Evolutionary conservation across 2,329 filamentous ascomycete species (phyloP).

Genomic region (Penicillium sumatraense): DNA sequence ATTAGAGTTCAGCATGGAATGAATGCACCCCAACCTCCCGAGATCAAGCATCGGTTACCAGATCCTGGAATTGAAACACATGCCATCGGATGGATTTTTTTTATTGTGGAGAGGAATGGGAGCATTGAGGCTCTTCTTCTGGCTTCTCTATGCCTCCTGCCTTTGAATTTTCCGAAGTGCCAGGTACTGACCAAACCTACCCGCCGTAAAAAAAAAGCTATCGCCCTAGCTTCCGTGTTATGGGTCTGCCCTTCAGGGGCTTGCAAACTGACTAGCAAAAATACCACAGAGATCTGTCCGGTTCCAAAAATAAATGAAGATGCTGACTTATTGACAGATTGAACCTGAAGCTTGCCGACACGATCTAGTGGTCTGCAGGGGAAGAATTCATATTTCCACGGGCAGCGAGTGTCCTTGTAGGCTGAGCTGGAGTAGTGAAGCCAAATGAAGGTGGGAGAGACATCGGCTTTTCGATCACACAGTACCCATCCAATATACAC

Average conservation of each 20-base stretch:
- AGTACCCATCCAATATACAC: background rate
- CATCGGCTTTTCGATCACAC: background rate
- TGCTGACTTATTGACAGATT: background rate
- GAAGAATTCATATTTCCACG: background rate
- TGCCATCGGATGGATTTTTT: background rate
- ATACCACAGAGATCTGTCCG: background rate
- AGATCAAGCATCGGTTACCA: background rate
- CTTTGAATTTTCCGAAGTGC: background rate
- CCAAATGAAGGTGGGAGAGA: background rate
- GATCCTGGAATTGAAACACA: background rate
- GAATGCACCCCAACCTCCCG: background rate
- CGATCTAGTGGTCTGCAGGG: background rate
- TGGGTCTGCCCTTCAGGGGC: constrained; percentile 6
- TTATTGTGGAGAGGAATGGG: too few species aligned
- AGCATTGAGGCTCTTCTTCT: background rate
- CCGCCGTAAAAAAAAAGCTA: background rate
- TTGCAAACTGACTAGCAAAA: background rate
- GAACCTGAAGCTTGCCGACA: background rate
- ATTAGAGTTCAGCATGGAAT: constrained; percentile 9
- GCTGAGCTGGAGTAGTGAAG: background rate
- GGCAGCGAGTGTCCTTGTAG: too few species aligned
- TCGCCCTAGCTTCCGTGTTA: background rate
- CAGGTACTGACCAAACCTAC: background rate
- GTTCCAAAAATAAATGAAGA: background rate
- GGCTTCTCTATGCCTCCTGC: background rate